Evolutionary conservation across 2,329 filamentous ascomycete genomes (phyloP).

Genomic region (Colletotrichum cordylinicola): DNA sequence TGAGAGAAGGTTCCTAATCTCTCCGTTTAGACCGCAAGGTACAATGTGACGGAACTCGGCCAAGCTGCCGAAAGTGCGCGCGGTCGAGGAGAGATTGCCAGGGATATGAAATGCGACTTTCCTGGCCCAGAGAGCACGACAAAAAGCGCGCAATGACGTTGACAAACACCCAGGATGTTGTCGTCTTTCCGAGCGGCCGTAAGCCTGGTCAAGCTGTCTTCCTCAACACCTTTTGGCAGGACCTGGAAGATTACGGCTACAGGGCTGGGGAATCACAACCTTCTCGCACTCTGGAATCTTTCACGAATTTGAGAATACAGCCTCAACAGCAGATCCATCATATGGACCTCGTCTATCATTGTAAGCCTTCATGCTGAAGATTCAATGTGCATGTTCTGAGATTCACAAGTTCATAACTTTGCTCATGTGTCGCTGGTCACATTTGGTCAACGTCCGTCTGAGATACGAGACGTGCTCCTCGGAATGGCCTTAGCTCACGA

Average conservation of each 20-base stretch:
- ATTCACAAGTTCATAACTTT: background rate
- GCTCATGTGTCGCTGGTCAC: background rate
- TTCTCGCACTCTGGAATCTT: background rate
- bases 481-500: background rate
- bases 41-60: background rate
- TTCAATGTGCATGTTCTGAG: background rate
- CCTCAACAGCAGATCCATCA: background rate
- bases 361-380: background rate
- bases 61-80: background rate
- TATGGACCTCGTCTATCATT: background rate
- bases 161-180: background rate
- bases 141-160: background rate
- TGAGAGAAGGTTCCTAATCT: background rate
- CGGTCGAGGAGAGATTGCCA: background rate
- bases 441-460: background rate
- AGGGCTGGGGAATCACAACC: background rate
- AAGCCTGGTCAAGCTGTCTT: background rate
- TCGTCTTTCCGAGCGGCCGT: fast-evolving
- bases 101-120: background rate
- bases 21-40: background rate
- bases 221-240: background rate
- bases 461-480: background rate
- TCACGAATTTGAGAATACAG: background rate
- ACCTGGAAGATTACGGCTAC: background rate
- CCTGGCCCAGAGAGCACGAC: background rate